phyloP scores from a whole-genome alignment of 2,329 filamentous ascomycete genomes.

The Juglanconis oblonga region DNA sequence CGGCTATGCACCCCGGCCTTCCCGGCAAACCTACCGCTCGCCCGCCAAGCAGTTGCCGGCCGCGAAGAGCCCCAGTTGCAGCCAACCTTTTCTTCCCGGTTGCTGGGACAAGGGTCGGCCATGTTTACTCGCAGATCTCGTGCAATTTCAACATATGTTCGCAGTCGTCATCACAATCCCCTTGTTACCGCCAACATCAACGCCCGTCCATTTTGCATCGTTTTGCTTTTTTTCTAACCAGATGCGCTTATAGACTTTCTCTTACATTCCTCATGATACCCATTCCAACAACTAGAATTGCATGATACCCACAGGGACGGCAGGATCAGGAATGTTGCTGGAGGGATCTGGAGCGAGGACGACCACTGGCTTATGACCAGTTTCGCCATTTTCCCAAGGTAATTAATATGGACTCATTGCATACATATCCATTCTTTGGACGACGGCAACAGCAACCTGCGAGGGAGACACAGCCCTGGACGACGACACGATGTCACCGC shows the following conservation, averaged over 20 bases:
- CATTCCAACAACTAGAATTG: neutral
- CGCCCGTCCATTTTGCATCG: neutral
- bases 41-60: neutral
- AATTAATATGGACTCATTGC: slow-evolving; percentile 13
- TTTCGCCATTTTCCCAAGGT: neutral
- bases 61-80: neutral
- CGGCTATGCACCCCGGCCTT: slow-evolving; percentile 5
- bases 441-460: neutral
- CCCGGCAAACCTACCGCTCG: slow-evolving; percentile 6
- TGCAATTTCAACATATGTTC: neutral
- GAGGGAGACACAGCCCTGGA: slow-evolving; percentile 36
- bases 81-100: neutral
- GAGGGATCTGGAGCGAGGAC: too few relatives aligned
- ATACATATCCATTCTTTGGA: neutral
- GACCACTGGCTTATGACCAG: slow-evolving; percentile 3
- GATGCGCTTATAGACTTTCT: neutral
- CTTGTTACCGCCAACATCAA: neutral
- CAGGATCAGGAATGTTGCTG: too few relatives aligned
- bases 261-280: neutral
- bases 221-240: neutral
- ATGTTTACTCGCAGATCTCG: neutral
- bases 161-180: neutral
- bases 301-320: too few relatives aligned
- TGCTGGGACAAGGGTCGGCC: neutral
- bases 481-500: slow-evolving; percentile 44